These are phyloP conservation scores for Xylaria sp. DNA, from an alignment of 2,329 filamentous ascomycete species.

Conservation along the genomic window DNA sequence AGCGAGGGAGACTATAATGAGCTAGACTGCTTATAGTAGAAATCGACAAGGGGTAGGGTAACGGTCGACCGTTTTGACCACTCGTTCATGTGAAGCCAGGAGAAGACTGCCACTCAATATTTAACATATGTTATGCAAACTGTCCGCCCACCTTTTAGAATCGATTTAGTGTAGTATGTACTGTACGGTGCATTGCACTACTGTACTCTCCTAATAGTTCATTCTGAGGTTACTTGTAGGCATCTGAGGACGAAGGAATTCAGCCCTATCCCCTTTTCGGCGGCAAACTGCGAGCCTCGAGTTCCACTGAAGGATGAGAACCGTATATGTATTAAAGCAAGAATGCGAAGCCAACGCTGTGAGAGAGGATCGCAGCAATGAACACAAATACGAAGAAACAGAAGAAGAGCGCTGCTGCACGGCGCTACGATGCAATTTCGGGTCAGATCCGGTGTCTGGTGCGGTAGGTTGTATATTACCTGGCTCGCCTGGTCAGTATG, in stretches of 20 bases:
- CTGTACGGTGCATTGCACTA: neutral
- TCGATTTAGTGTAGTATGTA: neutral
- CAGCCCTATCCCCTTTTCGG: neutral
- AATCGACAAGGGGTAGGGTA: neutral
- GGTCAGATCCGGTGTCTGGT: constrained; percentile 1
- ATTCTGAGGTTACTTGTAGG: neutral
- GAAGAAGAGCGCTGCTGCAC: constrained; percentile 1
- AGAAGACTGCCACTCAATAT: constrained; percentile 6
- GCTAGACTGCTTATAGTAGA: neutral
- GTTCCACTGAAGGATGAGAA: constrained; percentile 16
- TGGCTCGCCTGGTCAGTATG: no score
- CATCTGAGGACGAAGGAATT: neutral
- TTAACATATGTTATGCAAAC: constrained; percentile 17
- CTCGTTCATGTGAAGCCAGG: neutral
- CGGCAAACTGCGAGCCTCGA: neutral
- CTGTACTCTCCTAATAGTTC: neutral
- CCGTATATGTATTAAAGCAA: neutral
- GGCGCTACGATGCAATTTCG: constrained; percentile 12
- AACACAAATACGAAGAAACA: neutral
- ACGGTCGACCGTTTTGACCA: neutral
- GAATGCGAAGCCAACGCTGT: neutral
- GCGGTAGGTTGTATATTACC: neutral
- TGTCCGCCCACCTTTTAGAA: neutral
- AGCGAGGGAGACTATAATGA: neutral
- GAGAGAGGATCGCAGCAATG: neutral